Evolutionary conservation across 2,329 filamentous ascomycete genomes (phyloP).

Genomic region (Diaporthe citri): DNA sequence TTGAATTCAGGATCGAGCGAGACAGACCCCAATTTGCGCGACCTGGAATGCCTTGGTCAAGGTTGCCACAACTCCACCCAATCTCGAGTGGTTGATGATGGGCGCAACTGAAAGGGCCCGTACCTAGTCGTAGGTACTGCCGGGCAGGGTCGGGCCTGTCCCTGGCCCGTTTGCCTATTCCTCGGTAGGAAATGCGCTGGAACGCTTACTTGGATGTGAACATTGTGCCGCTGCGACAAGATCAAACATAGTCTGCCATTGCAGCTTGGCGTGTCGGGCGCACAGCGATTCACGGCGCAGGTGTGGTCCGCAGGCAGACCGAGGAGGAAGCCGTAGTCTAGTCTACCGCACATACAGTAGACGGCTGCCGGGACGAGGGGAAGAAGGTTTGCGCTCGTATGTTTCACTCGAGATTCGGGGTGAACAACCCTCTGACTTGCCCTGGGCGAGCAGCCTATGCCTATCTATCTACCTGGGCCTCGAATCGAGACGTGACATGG

Average conservation of each 20-base stretch:
- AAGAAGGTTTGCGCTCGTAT: constrained; percentile 36
- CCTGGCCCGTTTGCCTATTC: constrained; percentile 19
- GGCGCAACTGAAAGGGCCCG: constrained; percentile 22
- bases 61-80: constrained; percentile 41
- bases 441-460: constrained; percentile 7
- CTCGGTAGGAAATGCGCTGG: constrained; percentile 4
- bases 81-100: constrained; percentile 36
- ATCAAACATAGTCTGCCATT: not conserved
- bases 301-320: constrained; percentile 15
- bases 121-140: not conserved
- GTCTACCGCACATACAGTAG: not conserved
- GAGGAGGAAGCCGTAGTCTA: constrained; percentile 16
- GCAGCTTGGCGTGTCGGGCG: constrained; percentile 29
- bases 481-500: not conserved
- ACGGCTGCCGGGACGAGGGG: constrained; percentile 28
- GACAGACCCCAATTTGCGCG: constrained; percentile 41
- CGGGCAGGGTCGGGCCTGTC: constrained; percentile 24
- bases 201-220: constrained; percentile 10
- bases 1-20: constrained; percentile 36
- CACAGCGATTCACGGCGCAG: constrained; percentile 29
- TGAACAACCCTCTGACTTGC: constrained; percentile 17
- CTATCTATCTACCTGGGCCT: not conserved
- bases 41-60: constrained; percentile 39
- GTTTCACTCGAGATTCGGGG: constrained; percentile 36
- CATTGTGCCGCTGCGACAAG: constrained; percentile 31